These are phyloP conservation scores for Microcera coccophila DNA, from an alignment of 2,329 filamentous ascomycete species.

Conservation along the genomic window DNA sequence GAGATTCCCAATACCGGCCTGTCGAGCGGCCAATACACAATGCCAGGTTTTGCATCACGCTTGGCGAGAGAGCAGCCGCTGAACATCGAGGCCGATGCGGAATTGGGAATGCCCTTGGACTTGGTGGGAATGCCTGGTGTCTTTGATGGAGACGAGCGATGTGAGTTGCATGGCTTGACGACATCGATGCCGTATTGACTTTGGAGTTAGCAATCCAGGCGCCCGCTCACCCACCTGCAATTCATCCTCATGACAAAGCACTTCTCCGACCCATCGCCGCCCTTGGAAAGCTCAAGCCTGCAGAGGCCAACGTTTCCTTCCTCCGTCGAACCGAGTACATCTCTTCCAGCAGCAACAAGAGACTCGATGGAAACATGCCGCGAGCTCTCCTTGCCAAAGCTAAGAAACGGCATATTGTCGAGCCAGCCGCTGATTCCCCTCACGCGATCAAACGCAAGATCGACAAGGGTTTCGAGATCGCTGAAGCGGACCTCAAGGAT, in stretches of 20 bases:
- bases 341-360: conserved; percentile 56
- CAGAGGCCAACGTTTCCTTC: conserved; percentile 81
- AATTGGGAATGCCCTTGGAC: conserved; percentile 96
- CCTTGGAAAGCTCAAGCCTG: conserved; percentile 76
- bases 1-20: conserved; percentile 94
- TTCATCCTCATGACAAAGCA: conserved; percentile 79
- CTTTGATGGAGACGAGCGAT: conserved; percentile 91
- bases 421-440: conserved; percentile 57
- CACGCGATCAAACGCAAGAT: conserved; percentile 67
- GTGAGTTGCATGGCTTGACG: conserved; percentile 46
- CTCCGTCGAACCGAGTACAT: conserved; percentile 96
- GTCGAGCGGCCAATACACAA: conserved; percentile 81
- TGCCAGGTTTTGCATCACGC: conserved; percentile 82
- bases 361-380: conserved; percentile 44
- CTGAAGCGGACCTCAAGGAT: conserved; percentile 52
- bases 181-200: conserved; percentile 6
- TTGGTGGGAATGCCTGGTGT: conserved; percentile 91
- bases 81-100: conserved; percentile 95
- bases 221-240: conserved; percentile 61
- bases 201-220: conserved; percentile 71
- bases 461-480: conserved; percentile 56
- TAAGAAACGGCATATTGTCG: conserved; percentile 46
- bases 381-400: conserved; percentile 33
- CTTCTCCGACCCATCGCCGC: conserved; percentile 80
- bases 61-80: conserved; percentile 87